Evolutionary conservation across 768 basidiomycete genomes (phyloP).

Genomic region (Boletus bicolor): DNA sequence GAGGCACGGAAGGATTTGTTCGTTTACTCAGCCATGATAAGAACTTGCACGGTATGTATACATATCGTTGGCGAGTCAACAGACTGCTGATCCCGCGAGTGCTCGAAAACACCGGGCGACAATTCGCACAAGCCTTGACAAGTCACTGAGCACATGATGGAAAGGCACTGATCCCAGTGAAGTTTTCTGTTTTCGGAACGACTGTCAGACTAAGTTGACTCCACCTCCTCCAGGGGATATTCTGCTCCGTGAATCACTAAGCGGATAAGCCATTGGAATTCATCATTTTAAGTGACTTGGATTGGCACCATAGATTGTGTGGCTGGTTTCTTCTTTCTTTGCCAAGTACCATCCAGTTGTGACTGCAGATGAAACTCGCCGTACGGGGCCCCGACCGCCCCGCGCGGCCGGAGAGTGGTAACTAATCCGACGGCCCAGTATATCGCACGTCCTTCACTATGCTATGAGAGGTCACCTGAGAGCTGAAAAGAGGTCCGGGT

Average conservation of each 20-base stretch:
- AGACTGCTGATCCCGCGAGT: not conserved
- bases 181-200: not conserved
- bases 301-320: not conserved
- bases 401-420: too few relatives aligned
- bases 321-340: too few relatives aligned
- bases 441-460: not conserved
- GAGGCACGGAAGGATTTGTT: not conserved
- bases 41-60: not conserved
- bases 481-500: not conserved
- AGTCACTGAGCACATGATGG: not conserved
- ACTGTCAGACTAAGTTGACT: not conserved
- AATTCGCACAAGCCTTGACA: not conserved
- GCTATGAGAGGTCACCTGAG: not conserved
- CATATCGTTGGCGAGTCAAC: not conserved
- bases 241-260: not conserved
- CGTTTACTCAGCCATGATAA: not conserved
- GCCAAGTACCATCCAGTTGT: too few relatives aligned
- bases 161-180: not conserved
- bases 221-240: not conserved
- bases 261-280: not conserved
- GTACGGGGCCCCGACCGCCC: too few relatives aligned
- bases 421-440: too few relatives aligned
- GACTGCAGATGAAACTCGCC: too few relatives aligned
- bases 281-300: not conserved
- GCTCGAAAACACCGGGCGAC: not conserved